These are phyloP conservation scores for Phytopythium delawarense DNA, from an alignment of 352 stramenopile species.

Conservation along the genomic window DNA sequence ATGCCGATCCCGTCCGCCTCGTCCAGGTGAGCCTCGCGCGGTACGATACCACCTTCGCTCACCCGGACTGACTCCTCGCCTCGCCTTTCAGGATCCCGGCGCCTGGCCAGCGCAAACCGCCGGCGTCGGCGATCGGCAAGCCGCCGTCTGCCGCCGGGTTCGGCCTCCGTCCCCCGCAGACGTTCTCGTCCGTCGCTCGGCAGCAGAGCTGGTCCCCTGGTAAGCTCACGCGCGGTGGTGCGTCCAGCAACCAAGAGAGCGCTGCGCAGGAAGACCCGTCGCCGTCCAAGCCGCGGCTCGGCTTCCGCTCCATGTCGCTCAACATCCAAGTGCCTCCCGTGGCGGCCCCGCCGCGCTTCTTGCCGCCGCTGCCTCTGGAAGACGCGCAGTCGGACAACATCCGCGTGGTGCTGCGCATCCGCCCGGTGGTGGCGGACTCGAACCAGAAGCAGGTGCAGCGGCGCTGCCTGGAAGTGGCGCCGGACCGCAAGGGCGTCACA, in stretches of 20 bases:
- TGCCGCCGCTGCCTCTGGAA: conserved; percentile 10
- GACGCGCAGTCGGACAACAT: conserved; percentile 52
- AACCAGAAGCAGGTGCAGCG: conserved; percentile 22
- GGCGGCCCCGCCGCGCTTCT: conserved; percentile 15
- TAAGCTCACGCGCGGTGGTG: not conserved
- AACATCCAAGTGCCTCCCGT: conserved; percentile 6
- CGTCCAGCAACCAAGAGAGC: not conserved
- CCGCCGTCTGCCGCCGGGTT: not conserved
- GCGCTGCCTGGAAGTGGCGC: conserved; percentile 54
- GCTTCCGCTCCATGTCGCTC: conserved; percentile 2
- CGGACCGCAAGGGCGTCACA: conserved; percentile 53
- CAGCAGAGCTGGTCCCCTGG: conserved; percentile 2
- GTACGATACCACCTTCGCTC: not conserved
- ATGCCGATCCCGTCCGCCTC: conserved; percentile 4
- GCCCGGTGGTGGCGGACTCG: conserved; percentile 26
- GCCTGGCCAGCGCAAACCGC: conserved; percentile 14
- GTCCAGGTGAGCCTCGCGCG: not conserved
- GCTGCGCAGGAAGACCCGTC: not conserved
- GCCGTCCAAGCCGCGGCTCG: conserved; percentile 12
- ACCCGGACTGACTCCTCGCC: not conserved
- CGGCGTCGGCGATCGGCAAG: conserved; percentile 3
- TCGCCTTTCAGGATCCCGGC: conserved; percentile 14
- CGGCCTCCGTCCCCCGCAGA: conserved; percentile 12
- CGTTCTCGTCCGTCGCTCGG: conserved; percentile 9
- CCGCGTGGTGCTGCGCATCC: conserved; percentile 67